Percentiles rank a stretch among this genome's conserved stretches.
Evolutionary conservation across 164 flowering plant species (phyloP).

Genomic region (Nelumbo lutea): DNA sequence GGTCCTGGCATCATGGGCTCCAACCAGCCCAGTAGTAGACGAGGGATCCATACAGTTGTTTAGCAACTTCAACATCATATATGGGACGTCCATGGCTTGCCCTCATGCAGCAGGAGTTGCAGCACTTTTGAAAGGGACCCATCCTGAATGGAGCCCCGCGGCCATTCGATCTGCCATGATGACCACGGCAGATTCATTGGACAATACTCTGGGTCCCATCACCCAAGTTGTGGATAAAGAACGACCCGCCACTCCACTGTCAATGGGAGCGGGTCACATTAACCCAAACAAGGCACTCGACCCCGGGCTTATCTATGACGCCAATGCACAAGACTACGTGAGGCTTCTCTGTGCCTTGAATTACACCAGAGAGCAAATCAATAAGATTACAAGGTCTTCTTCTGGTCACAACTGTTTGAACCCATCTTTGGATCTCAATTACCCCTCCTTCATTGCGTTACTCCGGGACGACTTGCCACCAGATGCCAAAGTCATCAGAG

Average conservation of each 20-base stretch:
- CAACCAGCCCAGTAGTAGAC: slow-evolving; percentile 9
- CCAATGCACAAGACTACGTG: slow-evolving; percentile 34
- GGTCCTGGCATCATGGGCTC: slow-evolving; percentile 59
- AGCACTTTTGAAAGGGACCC: slow-evolving; percentile 47
- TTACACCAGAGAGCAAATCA: slow-evolving; percentile 40
- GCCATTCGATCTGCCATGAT: slow-evolving; percentile 71
- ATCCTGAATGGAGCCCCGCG: slow-evolving; percentile 72
- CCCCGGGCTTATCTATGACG: slow-evolving; percentile 30
- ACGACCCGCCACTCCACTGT: slow-evolving; percentile 46
- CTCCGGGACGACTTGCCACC: slow-evolving; percentile 18
- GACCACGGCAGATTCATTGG: slow-evolving; percentile 47
- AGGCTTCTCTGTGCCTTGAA: slow-evolving; percentile 52
- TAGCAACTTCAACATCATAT: slow-evolving; percentile 40
- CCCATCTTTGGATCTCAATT: slow-evolving; percentile 52
- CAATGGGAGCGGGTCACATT: slow-evolving; percentile 64
- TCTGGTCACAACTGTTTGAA: slow-evolving; percentile 26
- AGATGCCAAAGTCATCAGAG: slow-evolving; percentile 10
- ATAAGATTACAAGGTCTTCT: slow-evolving; percentile 29
- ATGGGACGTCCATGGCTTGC: slow-evolving; percentile 76
- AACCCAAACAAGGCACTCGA: slow-evolving; percentile 8
- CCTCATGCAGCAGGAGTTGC: slow-evolving; percentile 68
- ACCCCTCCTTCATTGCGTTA: slow-evolving; percentile 63
- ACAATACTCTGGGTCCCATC: slow-evolving; percentile 41
- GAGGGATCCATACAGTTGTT: slow-evolving; percentile 13
- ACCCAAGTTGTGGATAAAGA: slow-evolving; percentile 22